Conservation (phyloP, 768 basidiomycete species). For the Clitopilus hobsonii region DNA sequence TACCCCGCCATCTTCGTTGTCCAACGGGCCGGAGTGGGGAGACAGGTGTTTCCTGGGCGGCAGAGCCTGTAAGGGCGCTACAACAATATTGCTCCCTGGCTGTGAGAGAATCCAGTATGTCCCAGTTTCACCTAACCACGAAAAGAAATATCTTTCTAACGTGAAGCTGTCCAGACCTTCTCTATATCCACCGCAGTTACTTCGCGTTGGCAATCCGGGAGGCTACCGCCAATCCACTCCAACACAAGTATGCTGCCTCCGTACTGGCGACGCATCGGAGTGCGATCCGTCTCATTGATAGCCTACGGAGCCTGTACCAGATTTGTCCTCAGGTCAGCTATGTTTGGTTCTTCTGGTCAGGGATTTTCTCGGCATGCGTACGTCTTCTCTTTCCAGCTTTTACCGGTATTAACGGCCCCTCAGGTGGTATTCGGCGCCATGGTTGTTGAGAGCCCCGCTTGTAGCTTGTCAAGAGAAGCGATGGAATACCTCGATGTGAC, state of each 20-base stretch:
- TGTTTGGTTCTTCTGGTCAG: constrained; percentile 50
- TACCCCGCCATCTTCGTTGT: constrained; percentile 38
- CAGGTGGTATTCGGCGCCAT: constrained; percentile 44
- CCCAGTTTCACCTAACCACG: background rate
- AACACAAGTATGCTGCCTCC: constrained; percentile 40
- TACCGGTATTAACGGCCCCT: background rate
- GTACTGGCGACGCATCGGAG: constrained; percentile 40
- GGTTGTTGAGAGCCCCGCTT: constrained; percentile 40
- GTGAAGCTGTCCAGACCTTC: constrained; percentile 24
- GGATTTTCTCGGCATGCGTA: constrained; percentile 45
- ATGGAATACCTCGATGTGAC: constrained; percentile 32
- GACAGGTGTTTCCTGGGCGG: constrained; percentile 32
- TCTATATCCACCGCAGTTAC: constrained; percentile 45
- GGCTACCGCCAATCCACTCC: constrained; percentile 34
- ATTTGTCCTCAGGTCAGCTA: constrained; percentile 29
- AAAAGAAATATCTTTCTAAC: background rate
- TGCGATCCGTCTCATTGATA: constrained; percentile 36
- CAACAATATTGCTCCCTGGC: constrained; percentile 40
- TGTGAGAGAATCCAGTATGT: constrained; percentile 42
- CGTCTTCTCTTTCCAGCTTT: constrained; percentile 11
- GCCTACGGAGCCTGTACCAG: constrained; percentile 30
- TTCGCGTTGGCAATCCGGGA: constrained; percentile 42
- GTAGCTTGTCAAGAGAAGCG: constrained; percentile 33
- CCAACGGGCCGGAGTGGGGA: constrained; percentile 24
- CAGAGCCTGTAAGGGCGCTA: constrained; percentile 31